Evolutionary conservation across 2,329 filamentous ascomycete genomes (phyloP).

Genomic region (Lecanoromycetidae sp.): DNA sequence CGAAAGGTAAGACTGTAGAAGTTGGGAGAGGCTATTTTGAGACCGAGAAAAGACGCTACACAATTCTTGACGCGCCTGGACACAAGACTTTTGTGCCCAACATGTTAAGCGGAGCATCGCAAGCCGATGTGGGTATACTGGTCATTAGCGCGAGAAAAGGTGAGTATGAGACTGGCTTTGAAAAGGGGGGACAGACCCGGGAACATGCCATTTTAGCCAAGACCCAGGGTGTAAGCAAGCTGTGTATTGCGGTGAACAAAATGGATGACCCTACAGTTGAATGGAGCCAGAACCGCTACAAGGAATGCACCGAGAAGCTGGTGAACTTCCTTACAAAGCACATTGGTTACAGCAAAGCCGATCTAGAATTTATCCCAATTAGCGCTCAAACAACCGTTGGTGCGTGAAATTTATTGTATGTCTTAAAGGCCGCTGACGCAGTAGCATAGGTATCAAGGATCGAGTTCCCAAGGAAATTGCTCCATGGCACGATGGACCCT

Average conservation of each 20-base stretch:
- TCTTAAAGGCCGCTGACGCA: too few species aligned
- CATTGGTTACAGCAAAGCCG: conserved; percentile 34
- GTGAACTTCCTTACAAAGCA: conserved; percentile 29
- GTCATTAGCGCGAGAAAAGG: conserved; percentile 96
- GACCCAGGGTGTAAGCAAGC: conserved; percentile 95
- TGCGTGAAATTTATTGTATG: too few species aligned
- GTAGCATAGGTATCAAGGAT: conserved; percentile 66
- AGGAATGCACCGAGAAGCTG: conserved; percentile 86
- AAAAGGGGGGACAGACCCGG: conserved; percentile 88
- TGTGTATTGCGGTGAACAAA: conserved; percentile 93
- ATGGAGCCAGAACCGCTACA: conserved; percentile 86
- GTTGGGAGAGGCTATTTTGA: conserved; percentile 94
- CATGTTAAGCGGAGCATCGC: conserved; percentile 94
- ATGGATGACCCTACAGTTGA: conserved; percentile 97
- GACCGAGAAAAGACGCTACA: conserved; percentile 91
- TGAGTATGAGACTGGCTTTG: conserved; percentile 97
- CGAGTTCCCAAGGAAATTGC: conserved; percentile 63
- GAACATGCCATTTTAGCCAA: conserved; percentile 97
- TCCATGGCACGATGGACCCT: conserved; percentile 80
- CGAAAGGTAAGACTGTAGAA: conserved; percentile 96
- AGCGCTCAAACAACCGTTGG: conserved; percentile 76
- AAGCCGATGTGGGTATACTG: conserved; percentile 86
- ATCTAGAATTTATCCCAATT: conserved; percentile 91
- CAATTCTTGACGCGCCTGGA: conserved; percentile 88
- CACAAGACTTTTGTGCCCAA: conserved; percentile 97